A percentile compares a stretch with the other conserved stretches of the same genome.
Evolutionary conservation across 1,139 yeast genomes (phyloP).

Genomic region (Geotrichum cucujoidarum): DNA sequence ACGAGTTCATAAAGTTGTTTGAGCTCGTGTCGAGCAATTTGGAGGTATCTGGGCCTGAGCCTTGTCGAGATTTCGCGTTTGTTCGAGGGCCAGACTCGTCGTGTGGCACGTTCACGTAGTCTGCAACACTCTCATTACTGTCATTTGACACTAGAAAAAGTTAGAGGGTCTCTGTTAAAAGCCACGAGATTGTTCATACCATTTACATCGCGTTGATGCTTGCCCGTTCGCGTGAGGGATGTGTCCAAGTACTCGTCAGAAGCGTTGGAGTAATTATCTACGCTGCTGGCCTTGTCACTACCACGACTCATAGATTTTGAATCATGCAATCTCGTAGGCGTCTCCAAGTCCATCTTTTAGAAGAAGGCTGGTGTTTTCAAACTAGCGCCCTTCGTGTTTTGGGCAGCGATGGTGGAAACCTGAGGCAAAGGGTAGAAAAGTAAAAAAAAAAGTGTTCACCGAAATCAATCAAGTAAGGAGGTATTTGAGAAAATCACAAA

Average conservation of each 20-base stretch:
- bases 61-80: neutral
- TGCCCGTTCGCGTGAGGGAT: slow-evolving; percentile 4
- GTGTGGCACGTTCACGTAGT: slow-evolving; percentile 5
- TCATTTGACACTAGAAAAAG: neutral
- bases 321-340: slow-evolving; percentile 5
- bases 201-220: neutral
- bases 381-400: neutral
- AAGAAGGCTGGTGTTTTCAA: neutral
- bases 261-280: slow-evolving; percentile 1
- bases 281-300: neutral
- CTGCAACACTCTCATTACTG: neutral
- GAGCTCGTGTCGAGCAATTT: neutral
- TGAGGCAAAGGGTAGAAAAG: too few species aligned
- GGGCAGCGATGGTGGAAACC: slow-evolving; percentile 4
- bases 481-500: too few species aligned
- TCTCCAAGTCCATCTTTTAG: slow-evolving; percentile 8
- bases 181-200: too few species aligned
- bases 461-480: slow-evolving; percentile 8
- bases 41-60: neutral
- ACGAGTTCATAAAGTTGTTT: slow-evolving; percentile 1
- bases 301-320: slow-evolving; percentile 5
- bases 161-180: too few species aligned
- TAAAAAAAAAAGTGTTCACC: slow-evolving; percentile 5
- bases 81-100: slow-evolving; percentile 6
- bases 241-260: slow-evolving; percentile 1